These are phyloP conservation scores for Auricularia cornea DNA, from an alignment of 768 basidiomycete genomes.

Conservation along the genomic window DNA sequence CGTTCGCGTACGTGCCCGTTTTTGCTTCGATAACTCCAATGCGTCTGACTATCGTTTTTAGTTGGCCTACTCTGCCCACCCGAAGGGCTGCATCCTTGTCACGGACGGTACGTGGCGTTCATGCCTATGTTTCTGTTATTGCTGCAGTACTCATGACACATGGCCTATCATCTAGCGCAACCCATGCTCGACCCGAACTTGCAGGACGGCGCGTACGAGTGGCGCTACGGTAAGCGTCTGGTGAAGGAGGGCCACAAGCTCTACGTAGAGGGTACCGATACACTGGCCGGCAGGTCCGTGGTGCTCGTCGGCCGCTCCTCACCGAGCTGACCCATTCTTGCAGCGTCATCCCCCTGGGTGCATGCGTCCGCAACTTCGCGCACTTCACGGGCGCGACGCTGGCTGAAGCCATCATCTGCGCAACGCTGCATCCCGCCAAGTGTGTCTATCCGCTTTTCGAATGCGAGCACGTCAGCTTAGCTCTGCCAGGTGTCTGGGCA, in stretches of 20 bases:
- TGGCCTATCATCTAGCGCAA: conserved; percentile 35
- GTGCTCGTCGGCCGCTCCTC: conserved; percentile 3
- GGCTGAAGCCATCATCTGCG: conserved; percentile 77
- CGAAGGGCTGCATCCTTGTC: conserved; percentile 80
- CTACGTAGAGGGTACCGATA: conserved; percentile 76
- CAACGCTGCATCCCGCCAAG: conserved; percentile 79
- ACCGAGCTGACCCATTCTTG: conserved; percentile 5
- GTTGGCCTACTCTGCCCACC: conserved; percentile 77
- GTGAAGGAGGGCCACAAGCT: conserved; percentile 75
- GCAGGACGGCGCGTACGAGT: conserved; percentile 75
- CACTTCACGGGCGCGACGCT: conserved; percentile 78
- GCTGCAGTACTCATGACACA: too few species aligned
- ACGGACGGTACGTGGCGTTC: conserved; percentile 47
- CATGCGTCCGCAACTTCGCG: conserved; percentile 78
- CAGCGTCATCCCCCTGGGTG: conserved; percentile 75
- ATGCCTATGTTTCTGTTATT: too few species aligned
- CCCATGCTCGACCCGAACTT: conserved; percentile 80
- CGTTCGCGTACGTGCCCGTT: conserved; percentile 51
- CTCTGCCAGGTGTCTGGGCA: conserved; percentile 55
- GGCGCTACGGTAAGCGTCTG: conserved; percentile 76
- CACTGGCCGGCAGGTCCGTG: conserved; percentile 76
- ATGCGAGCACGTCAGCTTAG: neutral
- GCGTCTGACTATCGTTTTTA: conserved; percentile 20
- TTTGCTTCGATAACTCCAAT: neutral
- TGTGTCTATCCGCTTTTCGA: conserved; percentile 23